Base-by-base conservation (phyloP, 2,329 filamentous ascomycete species). In the Ophiostoma angusticollis region DNA sequence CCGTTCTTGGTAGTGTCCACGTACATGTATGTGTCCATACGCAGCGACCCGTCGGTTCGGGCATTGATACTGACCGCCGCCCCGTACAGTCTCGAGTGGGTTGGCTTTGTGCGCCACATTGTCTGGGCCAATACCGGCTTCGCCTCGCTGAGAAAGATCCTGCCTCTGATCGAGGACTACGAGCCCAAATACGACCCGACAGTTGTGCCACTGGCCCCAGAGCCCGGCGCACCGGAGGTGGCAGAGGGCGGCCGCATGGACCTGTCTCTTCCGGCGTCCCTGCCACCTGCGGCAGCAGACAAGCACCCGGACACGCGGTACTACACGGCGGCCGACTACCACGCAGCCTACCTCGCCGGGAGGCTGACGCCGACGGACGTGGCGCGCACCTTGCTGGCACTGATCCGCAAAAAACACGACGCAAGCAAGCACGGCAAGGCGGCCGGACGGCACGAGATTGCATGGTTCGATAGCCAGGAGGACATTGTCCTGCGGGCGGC, bases 41-140 rank as follows among this genome's bases (percentile, higher is more conserved):
- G 7, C 13, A 7, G 5, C n/a, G 4, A 19, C 5, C 5, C 18
- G 25, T 28, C 38, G 8, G 5, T 11, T 14, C 31, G 5, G 21
- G n/a, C n/a, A n/a, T n/a, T n/a, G n/a, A n/a, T n/a, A 6, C 13
- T 34, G 19, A 6, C 21, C 9, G 19, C 41, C 28, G 11, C 31
- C 22, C 13, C 3, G 4, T 4, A 7, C 22, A 74, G 70, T 9
- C 64, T 80, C 48, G 66, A 74, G 31, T 68, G 64, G 36, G 52
- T 78, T 13, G 60, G 63, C 16, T 63, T 70, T 34, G 43, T 80
- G 8, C 68, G 74, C 35, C 63, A 62, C 42, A 52, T 65, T 37
- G 64, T 79, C 47, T 83, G 75, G 74, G 59, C 58, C 28, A 78
- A 78, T 54, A 75, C 76, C 16, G 76, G 76, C 28, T 82, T 84